Evolutionary conservation across 257 asterid genomes (phyloP), one percentile per base, ranked within the genome.

Genomic region (Solanum piurae): DNA sequence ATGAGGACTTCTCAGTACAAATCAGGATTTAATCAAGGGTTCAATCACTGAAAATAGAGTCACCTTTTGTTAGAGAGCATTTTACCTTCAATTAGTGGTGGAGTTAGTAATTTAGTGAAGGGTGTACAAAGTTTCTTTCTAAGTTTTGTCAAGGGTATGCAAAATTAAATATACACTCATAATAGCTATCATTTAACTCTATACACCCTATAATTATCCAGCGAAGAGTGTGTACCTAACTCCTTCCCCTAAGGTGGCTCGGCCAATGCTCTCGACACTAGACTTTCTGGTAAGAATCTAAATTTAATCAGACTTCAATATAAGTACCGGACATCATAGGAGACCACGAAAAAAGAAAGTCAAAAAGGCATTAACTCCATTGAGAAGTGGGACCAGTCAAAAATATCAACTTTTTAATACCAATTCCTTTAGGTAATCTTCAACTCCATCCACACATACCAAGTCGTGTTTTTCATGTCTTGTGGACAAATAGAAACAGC

Each of bases 211-310:
- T 60, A 60, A 60, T 21, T n/a, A n/a, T 64, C 29, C 0, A 7
- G 3, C 3, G 1, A 64, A 64, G 71, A 11, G 2, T 2, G 16
- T n/a, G 7, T 64, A 10, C 72, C 10, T 55, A 55, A 55, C 64
- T 55, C 11, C 4, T n/a, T 64, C 33, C 3, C 8, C 9, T 64
- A n/a, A 60, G 12, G 27, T 60, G 29, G 5, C 68, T 58, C 66
- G 2, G 2, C 6, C 16, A 0, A n/a, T 64, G 33, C 72, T 21
- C 52, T 9, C 9, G 23, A 21, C 8, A 3, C 5, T 21, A 6
- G 2, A 36, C 2, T 20, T 36, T 36, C 0, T 3, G 0, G 4
- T 4, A 3, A 0, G 4, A 21, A 73, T 36, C 1, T 36, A 0
- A 21, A 74, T 21, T 37, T 74, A 37, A 12, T 74, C 10, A 3